Percentiles rank a stretch among this genome's conserved stretches.
Conservation (phyloP, 148 eudicot species). For the Arctostaphylos glauca region DNA sequence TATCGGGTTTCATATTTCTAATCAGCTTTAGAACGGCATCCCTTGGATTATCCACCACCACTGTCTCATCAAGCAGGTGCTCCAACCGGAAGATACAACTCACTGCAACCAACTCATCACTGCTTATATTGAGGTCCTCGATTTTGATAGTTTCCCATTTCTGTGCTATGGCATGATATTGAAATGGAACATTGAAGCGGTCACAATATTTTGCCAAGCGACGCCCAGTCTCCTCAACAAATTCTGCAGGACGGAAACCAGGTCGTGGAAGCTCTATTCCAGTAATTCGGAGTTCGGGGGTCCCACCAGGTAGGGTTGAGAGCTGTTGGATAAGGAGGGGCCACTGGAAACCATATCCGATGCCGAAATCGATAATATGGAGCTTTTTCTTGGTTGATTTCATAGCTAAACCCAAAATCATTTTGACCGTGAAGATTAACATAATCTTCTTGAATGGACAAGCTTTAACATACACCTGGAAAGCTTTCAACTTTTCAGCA, state of each 20-base stretch:
- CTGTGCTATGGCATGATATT: conserved; percentile 38
- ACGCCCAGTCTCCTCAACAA: conserved; percentile 40
- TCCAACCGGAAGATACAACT: conserved; percentile 29
- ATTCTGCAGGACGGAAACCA: conserved; percentile 43
- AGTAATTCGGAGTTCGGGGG: conserved; percentile 38
- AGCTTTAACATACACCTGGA: conserved; percentile 33
- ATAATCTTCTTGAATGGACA: conserved; percentile 35
- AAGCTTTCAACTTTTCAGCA: conserved; percentile 40
- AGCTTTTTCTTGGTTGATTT: conserved; percentile 23
- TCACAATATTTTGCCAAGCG: conserved; percentile 40
- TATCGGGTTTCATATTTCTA: conserved; percentile 32
- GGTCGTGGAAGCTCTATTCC: conserved; percentile 42
- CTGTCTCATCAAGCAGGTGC: conserved; percentile 38
- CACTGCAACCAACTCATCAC: conserved; percentile 37
- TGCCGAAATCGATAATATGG: conserved; percentile 43
- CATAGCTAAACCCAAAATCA: conserved; percentile 11
- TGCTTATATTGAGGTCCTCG: conserved; percentile 34
- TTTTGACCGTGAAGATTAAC: conserved; percentile 23
- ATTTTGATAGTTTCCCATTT: conserved; percentile 38
- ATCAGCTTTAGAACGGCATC: conserved; percentile 38
- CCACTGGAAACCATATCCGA: conserved; percentile 46
- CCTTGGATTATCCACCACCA: conserved; percentile 34
- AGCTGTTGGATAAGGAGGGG: conserved; percentile 37
- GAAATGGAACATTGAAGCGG: conserved; percentile 37
- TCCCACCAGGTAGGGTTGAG: conserved; percentile 22